These are phyloP conservation scores for Diplocarpon rosae DNA, from an alignment of 2,329 filamentous ascomycete genomes.

Conservation along the genomic window DNA sequence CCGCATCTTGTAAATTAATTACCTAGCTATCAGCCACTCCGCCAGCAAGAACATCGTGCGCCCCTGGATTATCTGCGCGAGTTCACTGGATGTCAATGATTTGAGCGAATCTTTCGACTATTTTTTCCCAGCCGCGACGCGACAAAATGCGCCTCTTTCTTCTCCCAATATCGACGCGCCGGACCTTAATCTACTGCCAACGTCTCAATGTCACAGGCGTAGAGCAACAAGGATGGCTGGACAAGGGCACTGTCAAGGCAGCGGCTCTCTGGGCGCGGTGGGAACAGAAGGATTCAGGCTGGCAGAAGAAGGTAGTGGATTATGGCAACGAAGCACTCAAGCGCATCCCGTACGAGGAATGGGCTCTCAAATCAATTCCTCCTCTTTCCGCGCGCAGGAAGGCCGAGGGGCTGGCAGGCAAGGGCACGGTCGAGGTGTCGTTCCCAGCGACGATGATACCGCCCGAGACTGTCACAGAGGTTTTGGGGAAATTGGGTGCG, in stretches of 20 bases:
- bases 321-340: slow-evolving; percentile 81
- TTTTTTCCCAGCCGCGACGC: background rate
- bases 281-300: slow-evolving; percentile 75
- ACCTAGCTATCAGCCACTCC: too few species aligned
- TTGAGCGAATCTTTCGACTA: background rate
- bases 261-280: slow-evolving; percentile 72
- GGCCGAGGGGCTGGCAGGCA: slow-evolving; percentile 50
- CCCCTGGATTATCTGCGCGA: too few species aligned
- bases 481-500: slow-evolving; percentile 62
- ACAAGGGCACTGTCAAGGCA: slow-evolving; percentile 61
- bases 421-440: slow-evolving; percentile 59
- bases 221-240: slow-evolving; percentile 45
- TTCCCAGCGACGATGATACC: slow-evolving; percentile 66
- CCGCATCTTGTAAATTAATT: too few species aligned
- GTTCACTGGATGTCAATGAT: too few species aligned
- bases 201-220: slow-evolving; percentile 49
- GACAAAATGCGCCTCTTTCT: slow-evolving; percentile 77
- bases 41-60: too few species aligned
- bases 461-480: slow-evolving; percentile 46
- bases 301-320: slow-evolving; percentile 77
- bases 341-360: slow-evolving; percentile 92
- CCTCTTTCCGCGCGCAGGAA: slow-evolving; percentile 59
- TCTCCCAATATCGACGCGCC: slow-evolving; percentile 81
- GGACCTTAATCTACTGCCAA: slow-evolving; percentile 87
- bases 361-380: slow-evolving; percentile 91